Evolutionary conservation across 2,329 filamentous ascomycete species (phyloP).

Genomic region (Xylaria sp.): DNA sequence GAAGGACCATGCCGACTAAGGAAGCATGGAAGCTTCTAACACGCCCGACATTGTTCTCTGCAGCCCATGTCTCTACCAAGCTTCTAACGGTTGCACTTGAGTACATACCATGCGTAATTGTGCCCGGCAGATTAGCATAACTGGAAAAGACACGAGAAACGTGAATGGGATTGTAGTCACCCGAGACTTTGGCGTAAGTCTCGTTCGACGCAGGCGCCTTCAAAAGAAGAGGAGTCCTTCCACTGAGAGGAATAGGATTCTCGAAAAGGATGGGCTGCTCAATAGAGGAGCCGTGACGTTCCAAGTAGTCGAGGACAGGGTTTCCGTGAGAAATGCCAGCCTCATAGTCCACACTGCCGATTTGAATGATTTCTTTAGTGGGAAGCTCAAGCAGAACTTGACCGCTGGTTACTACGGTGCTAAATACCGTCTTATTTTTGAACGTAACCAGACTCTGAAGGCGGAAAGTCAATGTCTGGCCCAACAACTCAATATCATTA

Average conservation of each 20-base stretch:
- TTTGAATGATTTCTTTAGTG: conserved; percentile 96
- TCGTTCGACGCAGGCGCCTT: conserved; percentile 97
- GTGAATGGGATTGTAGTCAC: conserved; percentile 99
- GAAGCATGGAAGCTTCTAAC: conserved; percentile 97
- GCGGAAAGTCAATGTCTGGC: conserved; percentile 95
- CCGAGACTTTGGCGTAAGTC: conserved; percentile 96
- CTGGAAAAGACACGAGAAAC: conserved; percentile 96
- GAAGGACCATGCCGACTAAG: conserved; percentile 98
- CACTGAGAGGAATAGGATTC: conserved; percentile 94
- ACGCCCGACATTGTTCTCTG: conserved; percentile 97
- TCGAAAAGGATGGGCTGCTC: conserved; percentile 98
- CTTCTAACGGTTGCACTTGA: conserved; percentile 96
- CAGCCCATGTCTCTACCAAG: conserved; percentile 97
- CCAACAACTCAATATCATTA: conserved; percentile 84
- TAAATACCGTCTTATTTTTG: conserved; percentile 95
- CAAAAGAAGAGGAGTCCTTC: conserved; percentile 87
- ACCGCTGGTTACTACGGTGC: conserved; percentile 89
- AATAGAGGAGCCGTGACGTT: conserved; percentile 89
- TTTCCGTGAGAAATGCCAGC: conserved; percentile 93
- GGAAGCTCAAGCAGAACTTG: conserved; percentile 94
- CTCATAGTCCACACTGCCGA: conserved; percentile 96
- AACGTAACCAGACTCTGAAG: conserved; percentile 90
- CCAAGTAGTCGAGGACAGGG: conserved; percentile 94
- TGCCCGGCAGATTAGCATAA: conserved; percentile 95
- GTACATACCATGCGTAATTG: conserved; percentile 99